Base-by-base conservation (phyloP, 164 flowering plant genomes). In the Tetrastigma voinierianum region DNA sequence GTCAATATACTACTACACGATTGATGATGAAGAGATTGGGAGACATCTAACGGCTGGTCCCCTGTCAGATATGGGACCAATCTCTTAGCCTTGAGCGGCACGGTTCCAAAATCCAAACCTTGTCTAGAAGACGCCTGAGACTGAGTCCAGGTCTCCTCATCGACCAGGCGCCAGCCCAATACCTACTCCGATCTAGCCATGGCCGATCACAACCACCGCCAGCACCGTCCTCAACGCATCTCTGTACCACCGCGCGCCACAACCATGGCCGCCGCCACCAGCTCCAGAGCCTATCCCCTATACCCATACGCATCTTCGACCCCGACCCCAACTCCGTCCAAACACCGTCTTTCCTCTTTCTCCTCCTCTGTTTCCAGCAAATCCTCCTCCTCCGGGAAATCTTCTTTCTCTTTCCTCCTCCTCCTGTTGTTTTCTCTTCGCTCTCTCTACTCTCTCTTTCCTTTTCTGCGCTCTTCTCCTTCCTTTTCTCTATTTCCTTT, bases 271-370 rank as follows among this genome's bases (percentile, higher is more conserved):
- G 10, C 67, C 47, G 16, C 68, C 51, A 18, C 80, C 63, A 40
- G 79, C 19, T 32, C 82, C 19, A 68, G 81, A 55, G 51, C 77
- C 0, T 79, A 81, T 74, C 84, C 83, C 45, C 57, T 64, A 17
- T 75, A 67, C 72, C 75, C 74, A 4, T 73, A 57, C 64, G 51
- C 78, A 5, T 18, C 72, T 54, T 76, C 86, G 10, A 83, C 91
- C 47, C 89, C 98, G 10, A 74, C 84, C 13, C 76, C 89, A 17
- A 90, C 98, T 6, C 93, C 97, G 0, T 88, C 97, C 60, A 90
- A 86, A 62, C 78, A 72, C 68, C 88, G 91, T 56, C 84, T 67
- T 62, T 51, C 74, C 57, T 47, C 72, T 44, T 17, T 49, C 63
- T 24, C 51, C 10, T 66, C 71, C 23, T 66, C 59, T 10, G 15